Evolutionary conservation across 306 rosid species (phyloP).

Genomic region (Quercus wislizeni): DNA sequence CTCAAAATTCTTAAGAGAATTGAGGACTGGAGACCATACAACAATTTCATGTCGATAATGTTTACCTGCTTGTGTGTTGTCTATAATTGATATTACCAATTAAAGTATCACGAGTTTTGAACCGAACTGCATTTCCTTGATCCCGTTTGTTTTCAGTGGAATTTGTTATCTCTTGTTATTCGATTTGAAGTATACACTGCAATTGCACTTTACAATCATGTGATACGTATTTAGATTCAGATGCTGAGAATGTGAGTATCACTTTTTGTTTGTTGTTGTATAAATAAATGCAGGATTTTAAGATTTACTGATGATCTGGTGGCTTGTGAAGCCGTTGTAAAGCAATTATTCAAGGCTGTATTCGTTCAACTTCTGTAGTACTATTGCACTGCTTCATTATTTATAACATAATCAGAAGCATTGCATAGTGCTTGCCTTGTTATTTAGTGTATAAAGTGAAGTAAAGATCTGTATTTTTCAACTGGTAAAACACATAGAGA

Average conservation of each 20-base stretch:
- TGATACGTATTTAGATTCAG: neutral
- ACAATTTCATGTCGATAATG: neutral
- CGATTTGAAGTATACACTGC: neutral
- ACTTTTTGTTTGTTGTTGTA: conserved; percentile 34
- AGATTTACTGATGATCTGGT: conserved; percentile 48
- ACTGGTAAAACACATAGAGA: conserved; percentile 51
- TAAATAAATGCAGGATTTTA: conserved; percentile 62
- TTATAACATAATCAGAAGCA: conserved; percentile 50
- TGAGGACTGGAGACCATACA: neutral
- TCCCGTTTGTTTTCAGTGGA: neutral
- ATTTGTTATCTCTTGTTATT: neutral
- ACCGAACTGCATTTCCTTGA: neutral
- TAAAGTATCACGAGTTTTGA: neutral
- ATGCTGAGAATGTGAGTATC: conserved; percentile 1
- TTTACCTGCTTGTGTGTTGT: neutral
- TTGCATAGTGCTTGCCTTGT: conserved; percentile 58
- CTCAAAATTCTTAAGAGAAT: neutral
- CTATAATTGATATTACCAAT: neutral
- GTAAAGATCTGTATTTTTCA: conserved; percentile 51
- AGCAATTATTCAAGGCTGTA: conserved; percentile 28
- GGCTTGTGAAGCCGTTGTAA: conserved; percentile 41
- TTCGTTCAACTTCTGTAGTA: conserved; percentile 38
- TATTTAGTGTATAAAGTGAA: conserved; percentile 61
- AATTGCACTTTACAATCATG: neutral
- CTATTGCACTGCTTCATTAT: conserved; percentile 36